Evolutionary conservation across 2,329 filamentous ascomycete genomes (phyloP).

Genomic region (Epichloe sylvatica): DNA sequence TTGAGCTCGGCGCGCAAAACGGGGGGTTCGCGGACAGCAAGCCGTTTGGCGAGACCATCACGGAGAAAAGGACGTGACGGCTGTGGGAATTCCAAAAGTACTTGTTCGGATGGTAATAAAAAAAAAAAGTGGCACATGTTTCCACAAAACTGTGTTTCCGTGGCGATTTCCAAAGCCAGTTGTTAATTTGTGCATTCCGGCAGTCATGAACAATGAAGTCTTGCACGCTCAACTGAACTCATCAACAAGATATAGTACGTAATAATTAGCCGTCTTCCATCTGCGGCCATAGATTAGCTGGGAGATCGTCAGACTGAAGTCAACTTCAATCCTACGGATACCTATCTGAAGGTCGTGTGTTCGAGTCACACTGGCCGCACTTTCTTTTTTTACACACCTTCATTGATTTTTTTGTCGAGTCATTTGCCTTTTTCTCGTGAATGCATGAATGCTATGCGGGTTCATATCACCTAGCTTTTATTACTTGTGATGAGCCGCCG

Average conservation of each 20-base stretch:
- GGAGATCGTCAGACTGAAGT: slow-evolving; percentile 17
- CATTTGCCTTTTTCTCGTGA: too few relatives aligned
- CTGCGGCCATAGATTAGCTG: slow-evolving; percentile 13
- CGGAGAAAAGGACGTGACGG: slow-evolving; percentile 36
- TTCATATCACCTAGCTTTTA: too few relatives aligned
- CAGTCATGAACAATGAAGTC: neutral
- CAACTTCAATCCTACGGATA: slow-evolving; percentile 10
- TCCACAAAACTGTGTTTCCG: too few relatives aligned
- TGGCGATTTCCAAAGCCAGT: too few relatives aligned
- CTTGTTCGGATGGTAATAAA: too few relatives aligned
- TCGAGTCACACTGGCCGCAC: slow-evolving; percentile 5
- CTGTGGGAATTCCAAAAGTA: too few relatives aligned
- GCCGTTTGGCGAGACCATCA: slow-evolving; percentile 42
- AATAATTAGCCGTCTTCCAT: neutral
- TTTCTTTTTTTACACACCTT: too few relatives aligned
- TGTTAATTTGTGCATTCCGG: too few relatives aligned
- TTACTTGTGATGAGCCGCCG: too few relatives aligned
- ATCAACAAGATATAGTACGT: neutral
- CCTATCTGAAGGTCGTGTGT: slow-evolving; percentile 18
- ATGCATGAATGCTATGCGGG: too few relatives aligned
- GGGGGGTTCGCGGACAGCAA: slow-evolving; percentile 36
- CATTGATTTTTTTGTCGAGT: too few relatives aligned
- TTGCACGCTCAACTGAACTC: neutral
- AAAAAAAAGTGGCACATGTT: too few relatives aligned
- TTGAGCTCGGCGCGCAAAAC: slow-evolving; percentile 43